phyloP scores from a whole-genome alignment of 208 protist genomes.

The Trypanosoma melophagium region DNA sequence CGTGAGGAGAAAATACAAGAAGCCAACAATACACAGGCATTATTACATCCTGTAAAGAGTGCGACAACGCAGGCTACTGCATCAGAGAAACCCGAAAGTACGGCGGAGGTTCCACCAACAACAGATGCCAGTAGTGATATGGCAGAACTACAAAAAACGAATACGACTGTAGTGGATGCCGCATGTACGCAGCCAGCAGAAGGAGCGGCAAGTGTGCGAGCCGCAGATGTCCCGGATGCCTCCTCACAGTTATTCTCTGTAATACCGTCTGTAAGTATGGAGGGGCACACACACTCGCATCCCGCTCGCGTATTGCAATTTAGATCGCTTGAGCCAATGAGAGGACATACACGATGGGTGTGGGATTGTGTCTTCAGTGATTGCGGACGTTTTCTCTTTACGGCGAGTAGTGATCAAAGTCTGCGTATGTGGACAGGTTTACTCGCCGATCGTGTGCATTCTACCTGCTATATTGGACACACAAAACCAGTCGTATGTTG shows the following conservation, averaged over 20 bases:
- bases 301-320: constrained; percentile 32
- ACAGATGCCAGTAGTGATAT: not conserved
- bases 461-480: constrained; percentile 66
- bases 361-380: constrained; percentile 86
- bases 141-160: not conserved
- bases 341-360: constrained; percentile 79
- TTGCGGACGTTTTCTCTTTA: constrained; percentile 72
- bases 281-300: constrained; percentile 10
- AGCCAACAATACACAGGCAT: not conserved
- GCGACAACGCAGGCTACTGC: not conserved
- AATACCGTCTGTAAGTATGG: constrained; percentile 13
- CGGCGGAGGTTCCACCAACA: not conserved
- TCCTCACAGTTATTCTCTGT: constrained; percentile 15
- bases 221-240: constrained; percentile 6
- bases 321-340: constrained; percentile 57
- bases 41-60: constrained; percentile 6
- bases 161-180: not conserved
- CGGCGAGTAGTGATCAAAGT: constrained; percentile 73
- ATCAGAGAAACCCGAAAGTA: not conserved
- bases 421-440: constrained; percentile 78
- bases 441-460: constrained; percentile 58
- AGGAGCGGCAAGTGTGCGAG: not conserved
- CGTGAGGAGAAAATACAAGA: not conserved
- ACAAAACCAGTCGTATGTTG: constrained; percentile 74
- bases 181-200: not conserved